Percentiles rank a stretch among this genome's conserved stretches.
phyloP scores from a whole-genome alignment of 768 basidiomycete species.

The Pleurotus platypus region DNA sequence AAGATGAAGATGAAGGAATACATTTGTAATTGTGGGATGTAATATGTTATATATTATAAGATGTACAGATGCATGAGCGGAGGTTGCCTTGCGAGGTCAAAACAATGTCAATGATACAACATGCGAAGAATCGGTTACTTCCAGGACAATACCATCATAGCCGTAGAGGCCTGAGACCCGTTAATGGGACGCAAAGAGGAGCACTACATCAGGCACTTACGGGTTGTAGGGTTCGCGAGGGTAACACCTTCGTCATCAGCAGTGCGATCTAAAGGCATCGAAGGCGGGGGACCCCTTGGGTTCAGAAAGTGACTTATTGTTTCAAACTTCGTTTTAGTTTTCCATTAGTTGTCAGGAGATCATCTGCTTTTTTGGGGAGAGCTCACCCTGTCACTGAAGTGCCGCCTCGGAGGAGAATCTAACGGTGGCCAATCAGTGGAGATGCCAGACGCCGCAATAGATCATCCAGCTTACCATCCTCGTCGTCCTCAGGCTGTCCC shows the following conservation, averaged over 20 bases:
- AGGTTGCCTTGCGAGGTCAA: conserved; percentile 24
- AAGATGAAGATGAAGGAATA: conserved; percentile 7
- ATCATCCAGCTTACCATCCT: conserved; percentile 52
- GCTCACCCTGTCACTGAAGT: conserved; percentile 65
- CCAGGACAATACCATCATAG: conserved; percentile 78
- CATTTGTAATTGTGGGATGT: background rate
- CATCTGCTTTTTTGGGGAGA: background rate
- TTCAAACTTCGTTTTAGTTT: conserved; percentile 49
- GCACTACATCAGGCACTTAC: conserved; percentile 48
- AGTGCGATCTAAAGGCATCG: conserved; percentile 78
- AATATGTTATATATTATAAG: background rate
- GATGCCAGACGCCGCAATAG: conserved; percentile 5
- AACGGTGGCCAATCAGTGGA: background rate
- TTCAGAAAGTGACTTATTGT: conserved; percentile 75
- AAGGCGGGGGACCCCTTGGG: conserved; percentile 70
- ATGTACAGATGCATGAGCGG: background rate
- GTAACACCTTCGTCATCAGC: conserved; percentile 72
- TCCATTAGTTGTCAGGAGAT: background rate
- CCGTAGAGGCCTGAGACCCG: conserved; percentile 37
- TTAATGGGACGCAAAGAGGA: conserved; percentile 21
- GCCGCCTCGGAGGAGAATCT: conserved; percentile 76
- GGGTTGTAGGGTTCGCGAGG: conserved; percentile 61
- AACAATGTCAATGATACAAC: conserved; percentile 73
- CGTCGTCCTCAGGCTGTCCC: conserved; percentile 75
- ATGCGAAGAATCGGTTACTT: conserved; percentile 75